Conservation (phyloP, 1,139 yeast genomes). For the Suhomyces atakaporum region DNA sequence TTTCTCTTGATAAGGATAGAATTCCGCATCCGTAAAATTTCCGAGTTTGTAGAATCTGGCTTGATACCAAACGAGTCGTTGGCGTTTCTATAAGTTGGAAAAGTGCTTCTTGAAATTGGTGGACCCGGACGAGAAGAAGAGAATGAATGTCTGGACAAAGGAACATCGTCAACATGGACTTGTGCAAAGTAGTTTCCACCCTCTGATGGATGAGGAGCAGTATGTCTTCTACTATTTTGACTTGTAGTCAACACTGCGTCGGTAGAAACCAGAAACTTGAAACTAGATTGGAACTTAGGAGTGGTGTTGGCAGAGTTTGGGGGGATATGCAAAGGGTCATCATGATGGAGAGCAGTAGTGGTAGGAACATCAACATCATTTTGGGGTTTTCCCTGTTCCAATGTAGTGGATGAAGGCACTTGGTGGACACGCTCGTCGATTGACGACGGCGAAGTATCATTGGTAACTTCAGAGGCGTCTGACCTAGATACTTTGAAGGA, state of each 20-base stretch:
- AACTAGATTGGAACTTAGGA: slow-evolving; percentile 1
- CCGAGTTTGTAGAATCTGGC: slow-evolving; percentile 28
- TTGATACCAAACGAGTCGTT: slow-evolving; percentile 9
- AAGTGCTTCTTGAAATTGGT: slow-evolving; percentile 22
- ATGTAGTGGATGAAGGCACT: slow-evolving; percentile 8
- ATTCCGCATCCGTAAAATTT: slow-evolving; percentile 46
- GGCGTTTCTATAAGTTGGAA: slow-evolving; percentile 19
- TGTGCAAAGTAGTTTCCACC: slow-evolving; percentile 5
- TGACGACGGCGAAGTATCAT: slow-evolving; percentile 40
- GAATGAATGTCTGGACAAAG: slow-evolving; percentile 14
- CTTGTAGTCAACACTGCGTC: not conserved
- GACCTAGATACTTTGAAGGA: slow-evolving; percentile 32
- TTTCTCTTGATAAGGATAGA: slow-evolving; percentile 46
- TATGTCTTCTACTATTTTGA: slow-evolving; percentile 23
- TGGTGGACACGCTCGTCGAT: slow-evolving; percentile 10
- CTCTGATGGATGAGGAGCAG: slow-evolving; percentile 21
- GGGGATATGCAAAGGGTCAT: slow-evolving; percentile 14
- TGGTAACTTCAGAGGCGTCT: slow-evolving; percentile 28
- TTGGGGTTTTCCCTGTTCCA: not conserved
- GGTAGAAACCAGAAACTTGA: not conserved
- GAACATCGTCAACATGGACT: slow-evolving; percentile 4
- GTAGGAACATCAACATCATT: slow-evolving; percentile 1
- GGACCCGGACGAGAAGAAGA: slow-evolving; percentile 13
- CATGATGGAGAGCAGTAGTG: slow-evolving; percentile 5
- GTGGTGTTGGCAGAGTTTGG: slow-evolving; percentile 16